These are phyloP conservation scores for Candida pseudocylindracea DNA, from an alignment of 1,139 yeast species.

Conservation along the genomic window DNA sequence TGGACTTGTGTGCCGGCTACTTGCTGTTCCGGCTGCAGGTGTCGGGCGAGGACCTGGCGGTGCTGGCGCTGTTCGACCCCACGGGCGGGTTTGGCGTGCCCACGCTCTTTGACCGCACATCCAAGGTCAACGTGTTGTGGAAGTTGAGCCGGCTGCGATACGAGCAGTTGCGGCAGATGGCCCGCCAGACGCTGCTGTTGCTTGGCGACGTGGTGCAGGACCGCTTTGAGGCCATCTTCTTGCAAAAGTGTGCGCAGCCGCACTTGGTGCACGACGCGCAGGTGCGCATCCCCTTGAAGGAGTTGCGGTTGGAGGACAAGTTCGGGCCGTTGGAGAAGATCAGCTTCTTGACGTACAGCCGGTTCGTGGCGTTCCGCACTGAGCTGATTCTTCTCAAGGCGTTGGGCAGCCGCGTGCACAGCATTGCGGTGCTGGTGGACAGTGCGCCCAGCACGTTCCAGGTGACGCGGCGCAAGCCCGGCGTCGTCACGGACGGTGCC, in stretches of 20 bases:
- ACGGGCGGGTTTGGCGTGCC: constrained; percentile 48
- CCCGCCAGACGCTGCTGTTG: constrained; percentile 41
- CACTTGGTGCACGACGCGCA: constrained; percentile 38
- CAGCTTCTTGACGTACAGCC: constrained; percentile 47
- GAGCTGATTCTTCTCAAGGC: constrained; percentile 38
- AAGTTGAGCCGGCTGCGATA: constrained; percentile 61
- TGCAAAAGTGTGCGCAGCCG: constrained; percentile 34
- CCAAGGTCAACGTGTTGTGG: constrained; percentile 60
- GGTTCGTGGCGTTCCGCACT: constrained; percentile 37
- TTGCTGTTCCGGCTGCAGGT: constrained; percentile 40
- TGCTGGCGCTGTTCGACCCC: constrained; percentile 22
- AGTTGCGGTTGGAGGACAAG: constrained; percentile 21
- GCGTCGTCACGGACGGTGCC: constrained; percentile 12
- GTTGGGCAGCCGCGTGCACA: constrained; percentile 37
- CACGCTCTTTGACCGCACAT: constrained; percentile 52
- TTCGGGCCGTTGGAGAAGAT: constrained; percentile 61
- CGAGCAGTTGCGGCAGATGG: constrained; percentile 34
- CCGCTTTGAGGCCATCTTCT: constrained; percentile 67
- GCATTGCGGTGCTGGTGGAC: constrained; percentile 7
- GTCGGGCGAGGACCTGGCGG: constrained; percentile 14
- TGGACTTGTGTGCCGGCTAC: constrained; percentile 46
- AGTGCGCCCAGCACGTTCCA: constrained; percentile 11
- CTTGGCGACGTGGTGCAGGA: constrained; percentile 67
- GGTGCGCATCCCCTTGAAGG: constrained; percentile 14
- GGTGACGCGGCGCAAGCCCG: constrained; percentile 34